Evolutionary conservation across 441 rosid genomes (phyloP), one percentile per base, ranked within the genome.

Genomic region (Adansonia grandidieri): DNA sequence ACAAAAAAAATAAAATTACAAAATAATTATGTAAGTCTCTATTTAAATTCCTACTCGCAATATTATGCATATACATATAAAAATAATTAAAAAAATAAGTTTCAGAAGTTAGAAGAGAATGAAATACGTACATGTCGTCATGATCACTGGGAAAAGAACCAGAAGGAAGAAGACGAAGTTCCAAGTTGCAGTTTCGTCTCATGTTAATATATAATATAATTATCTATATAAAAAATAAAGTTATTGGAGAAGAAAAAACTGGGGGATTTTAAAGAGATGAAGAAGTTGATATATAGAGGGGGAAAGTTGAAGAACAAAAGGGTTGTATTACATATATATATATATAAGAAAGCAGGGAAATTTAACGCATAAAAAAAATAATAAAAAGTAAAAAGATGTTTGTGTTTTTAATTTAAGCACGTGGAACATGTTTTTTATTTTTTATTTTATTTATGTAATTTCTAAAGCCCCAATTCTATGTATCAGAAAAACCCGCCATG

Each of bases 101-200:
- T n/a, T 56, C 6, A 37, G 42, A 37, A 37, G 28, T 24, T 24
- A 37, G 11, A 20, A 24, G 17, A 54, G 20, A 48, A 37, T 0
- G 50, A 17, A 42, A 11, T 15, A 61, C 85, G 14, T 32, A 84
- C 87, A 75, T 47, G 40, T 70, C 9, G 10, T 19, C 71, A 47
- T 44, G 62, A 32, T 20, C 64, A n/a, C 0, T 44, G 73, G 76
- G 9, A 62, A 62, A 4, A 64, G 37, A 76, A 0, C 68, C 42
- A 24, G 73, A 54, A 5, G 87, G 80, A 50, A 80, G 70, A n/a
- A 81, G 91, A 11, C 82, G 82, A 78, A 87, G 85, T 66, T 85
- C 82, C 71, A 87, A 79, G 77, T 82, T 86, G 80, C 81, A 80
- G 80, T 78, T 86, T 71, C 86, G 81, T 73, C 80, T 82, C 87